Evolutionary conservation across 2,329 filamentous ascomycete species (phyloP).

Genomic region (Beauveria medogensis): DNA sequence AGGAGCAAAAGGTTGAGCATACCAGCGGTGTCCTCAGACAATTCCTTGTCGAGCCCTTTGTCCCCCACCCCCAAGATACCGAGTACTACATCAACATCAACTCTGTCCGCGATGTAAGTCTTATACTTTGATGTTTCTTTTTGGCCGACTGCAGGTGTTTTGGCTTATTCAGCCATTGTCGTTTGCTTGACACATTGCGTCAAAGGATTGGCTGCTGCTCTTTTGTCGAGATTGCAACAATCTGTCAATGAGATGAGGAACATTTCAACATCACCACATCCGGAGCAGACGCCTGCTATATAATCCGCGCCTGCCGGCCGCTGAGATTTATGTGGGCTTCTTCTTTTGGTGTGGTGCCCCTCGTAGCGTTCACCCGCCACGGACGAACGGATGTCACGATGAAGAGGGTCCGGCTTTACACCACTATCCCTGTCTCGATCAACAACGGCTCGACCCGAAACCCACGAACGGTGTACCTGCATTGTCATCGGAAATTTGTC

Average conservation of each 20-base stretch:
- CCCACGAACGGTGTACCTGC: slow-evolving; percentile 9
- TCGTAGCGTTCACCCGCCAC: slow-evolving; percentile 22
- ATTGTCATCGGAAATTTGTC: not conserved
- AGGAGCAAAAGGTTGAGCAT: slow-evolving; percentile 88
- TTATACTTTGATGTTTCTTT: slow-evolving; percentile 15
- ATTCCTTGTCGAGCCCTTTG: slow-evolving; percentile 97
- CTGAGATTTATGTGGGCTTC: slow-evolving; percentile 10
- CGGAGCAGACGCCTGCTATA: not conserved
- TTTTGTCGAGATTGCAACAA: not conserved
- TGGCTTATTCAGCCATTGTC: slow-evolving; percentile 1
- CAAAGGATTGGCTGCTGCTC: not conserved
- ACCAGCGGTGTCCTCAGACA: slow-evolving; percentile 81
- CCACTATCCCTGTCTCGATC: slow-evolving; percentile 6
- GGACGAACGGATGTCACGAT: slow-evolving; percentile 33
- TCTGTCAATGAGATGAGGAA: not conserved
- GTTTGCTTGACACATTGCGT: not conserved
- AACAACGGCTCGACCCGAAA: slow-evolving; percentile 9
- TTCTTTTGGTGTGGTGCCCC: slow-evolving; percentile 11
- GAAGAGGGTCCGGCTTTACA: slow-evolving; percentile 17
- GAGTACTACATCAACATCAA: slow-evolving; percentile 99
- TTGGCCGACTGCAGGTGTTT: slow-evolving; percentile 11
- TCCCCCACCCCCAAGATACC: slow-evolving; percentile 87
- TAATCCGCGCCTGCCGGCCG: not conserved
- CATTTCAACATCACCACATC: not conserved
- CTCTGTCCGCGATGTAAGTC: slow-evolving; percentile 95